Evolutionary conservation across 345 rosid genomes (phyloP).

Genomic region (Salix viminalis): DNA sequence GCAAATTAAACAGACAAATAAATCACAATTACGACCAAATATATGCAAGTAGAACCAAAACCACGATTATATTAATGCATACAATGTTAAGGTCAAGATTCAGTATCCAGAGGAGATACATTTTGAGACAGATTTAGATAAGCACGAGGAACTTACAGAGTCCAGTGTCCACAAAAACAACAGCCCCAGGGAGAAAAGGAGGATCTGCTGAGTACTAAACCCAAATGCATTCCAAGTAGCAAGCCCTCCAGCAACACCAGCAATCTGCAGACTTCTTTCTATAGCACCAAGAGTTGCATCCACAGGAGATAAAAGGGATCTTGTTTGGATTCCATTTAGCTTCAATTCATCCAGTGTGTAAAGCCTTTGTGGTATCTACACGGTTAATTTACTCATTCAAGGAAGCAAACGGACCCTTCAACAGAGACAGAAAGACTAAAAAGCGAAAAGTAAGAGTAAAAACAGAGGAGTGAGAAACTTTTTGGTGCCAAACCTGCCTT

Average conservation of each 20-base stretch:
- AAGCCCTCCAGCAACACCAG: conserved; percentile 55
- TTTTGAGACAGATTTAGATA: not conserved
- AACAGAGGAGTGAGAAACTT: too few species aligned
- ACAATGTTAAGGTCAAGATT: too few species aligned
- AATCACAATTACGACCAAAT: too few species aligned
- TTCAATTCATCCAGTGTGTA: conserved; percentile 80
- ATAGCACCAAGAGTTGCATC: conserved; percentile 77
- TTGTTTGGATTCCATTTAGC: conserved; percentile 69
- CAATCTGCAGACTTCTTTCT: conserved; percentile 69
- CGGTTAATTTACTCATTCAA: not conserved
- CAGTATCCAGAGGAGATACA: not conserved
- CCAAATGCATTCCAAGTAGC: conserved; percentile 56
- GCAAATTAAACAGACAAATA: too few species aligned
- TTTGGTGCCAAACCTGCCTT: conserved; percentile 48
- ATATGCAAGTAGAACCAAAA: too few species aligned
- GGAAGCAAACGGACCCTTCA: not conserved
- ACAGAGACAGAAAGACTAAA: not conserved
- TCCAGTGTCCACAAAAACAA: conserved; percentile 79
- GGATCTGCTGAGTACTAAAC: conserved; percentile 53
- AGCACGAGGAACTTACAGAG: conserved; percentile 35
- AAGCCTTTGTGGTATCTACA: conserved; percentile 78
- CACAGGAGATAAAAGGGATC: conserved; percentile 70
- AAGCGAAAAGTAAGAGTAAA: not conserved
- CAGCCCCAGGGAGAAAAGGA: conserved; percentile 57
- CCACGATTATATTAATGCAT: too few species aligned